Conservation (phyloP, 805 yeast species). For the Wickerhamiella hasegawae region DNA sequence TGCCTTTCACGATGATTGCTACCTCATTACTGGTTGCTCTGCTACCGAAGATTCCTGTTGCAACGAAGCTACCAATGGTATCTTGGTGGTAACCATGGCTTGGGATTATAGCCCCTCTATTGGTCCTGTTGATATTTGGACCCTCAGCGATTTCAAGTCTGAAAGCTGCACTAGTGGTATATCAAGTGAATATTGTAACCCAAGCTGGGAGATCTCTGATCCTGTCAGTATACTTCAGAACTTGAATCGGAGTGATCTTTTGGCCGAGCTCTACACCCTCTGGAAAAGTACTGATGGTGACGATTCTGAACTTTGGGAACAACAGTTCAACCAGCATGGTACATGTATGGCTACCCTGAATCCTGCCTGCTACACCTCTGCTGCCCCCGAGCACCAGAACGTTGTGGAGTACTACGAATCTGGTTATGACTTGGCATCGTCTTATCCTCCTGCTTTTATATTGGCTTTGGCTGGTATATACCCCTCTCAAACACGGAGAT, state of each 20-base stretch:
- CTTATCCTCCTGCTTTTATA: conserved; percentile 51
- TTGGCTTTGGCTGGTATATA: conserved; percentile 51
- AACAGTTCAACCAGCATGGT: conserved; percentile 89
- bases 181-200: conserved; percentile 68
- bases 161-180: conserved; percentile 73
- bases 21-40: too few relatives aligned
- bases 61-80: conserved; percentile 76
- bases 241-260: conserved; percentile 31
- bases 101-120: conserved; percentile 75
- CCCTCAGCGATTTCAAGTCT: conserved; percentile 81
- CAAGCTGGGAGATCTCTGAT: conserved; percentile 35
- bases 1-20: too few relatives aligned
- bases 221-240: conserved; percentile 30
- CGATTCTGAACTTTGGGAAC: conserved; percentile 66
- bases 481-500: conserved; percentile 47
- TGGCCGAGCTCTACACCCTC: conserved; percentile 36
- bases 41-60: conserved; percentile 46
- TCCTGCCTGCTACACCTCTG: conserved; percentile 44
- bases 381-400: conserved; percentile 19
- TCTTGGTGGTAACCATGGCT: conserved; percentile 71
- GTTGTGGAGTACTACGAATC: conserved; percentile 59
- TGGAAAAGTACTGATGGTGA: conserved; percentile 67
- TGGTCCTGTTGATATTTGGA: conserved; percentile 57
- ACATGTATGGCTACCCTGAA: conserved; percentile 75
- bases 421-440: conserved; percentile 39